phyloP scores from a whole-genome alignment of 2,329 filamentous ascomycete species.

The Cytospora chrysosperma region DNA sequence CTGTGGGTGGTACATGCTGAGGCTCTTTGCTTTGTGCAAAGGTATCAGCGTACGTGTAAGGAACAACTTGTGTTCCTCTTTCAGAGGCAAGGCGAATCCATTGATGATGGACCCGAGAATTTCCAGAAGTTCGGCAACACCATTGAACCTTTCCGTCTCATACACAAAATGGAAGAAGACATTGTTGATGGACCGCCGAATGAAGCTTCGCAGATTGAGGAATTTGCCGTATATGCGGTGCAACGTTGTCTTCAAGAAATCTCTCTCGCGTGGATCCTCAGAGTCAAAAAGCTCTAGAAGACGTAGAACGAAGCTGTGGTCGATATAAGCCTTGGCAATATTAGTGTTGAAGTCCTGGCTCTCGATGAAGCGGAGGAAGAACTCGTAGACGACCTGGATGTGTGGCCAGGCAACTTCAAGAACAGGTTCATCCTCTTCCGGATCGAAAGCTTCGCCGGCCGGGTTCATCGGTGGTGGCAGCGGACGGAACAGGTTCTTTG shows the following conservation, averaged over 20 bases:
- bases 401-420: conserved; percentile 98
- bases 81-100: conserved; percentile 91
- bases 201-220: conserved; percentile 94
- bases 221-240: conserved; percentile 99
- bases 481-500: conserved; percentile 95
- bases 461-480: conserved; percentile 97
- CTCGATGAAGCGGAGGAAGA: conserved; percentile 98
- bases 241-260: conserved; percentile 96
- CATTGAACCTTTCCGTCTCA: conserved; percentile 97
- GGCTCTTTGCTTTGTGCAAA: conserved; percentile 95
- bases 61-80: conserved; percentile 99
- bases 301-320: conserved; percentile 95
- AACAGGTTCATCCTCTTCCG: conserved; percentile 96
- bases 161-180: conserved; percentile 99
- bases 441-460: conserved; percentile 96
- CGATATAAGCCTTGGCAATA: conserved; percentile 97
- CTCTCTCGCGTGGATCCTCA: conserved; percentile 91
- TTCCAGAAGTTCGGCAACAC: conserved; percentile 93
- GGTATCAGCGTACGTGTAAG: conserved; percentile 89
- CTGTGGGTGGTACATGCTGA: conserved; percentile 99
- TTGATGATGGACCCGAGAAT: conserved; percentile 99
- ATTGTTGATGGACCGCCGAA: conserved; percentile 98
- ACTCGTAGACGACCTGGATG: conserved; percentile 99
- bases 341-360: conserved; percentile 99
- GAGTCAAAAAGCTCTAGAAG: conserved; percentile 98